Evolutionary conservation across 306 rosid species (phyloP).

Genomic region (Trifolium fragiferum): DNA sequence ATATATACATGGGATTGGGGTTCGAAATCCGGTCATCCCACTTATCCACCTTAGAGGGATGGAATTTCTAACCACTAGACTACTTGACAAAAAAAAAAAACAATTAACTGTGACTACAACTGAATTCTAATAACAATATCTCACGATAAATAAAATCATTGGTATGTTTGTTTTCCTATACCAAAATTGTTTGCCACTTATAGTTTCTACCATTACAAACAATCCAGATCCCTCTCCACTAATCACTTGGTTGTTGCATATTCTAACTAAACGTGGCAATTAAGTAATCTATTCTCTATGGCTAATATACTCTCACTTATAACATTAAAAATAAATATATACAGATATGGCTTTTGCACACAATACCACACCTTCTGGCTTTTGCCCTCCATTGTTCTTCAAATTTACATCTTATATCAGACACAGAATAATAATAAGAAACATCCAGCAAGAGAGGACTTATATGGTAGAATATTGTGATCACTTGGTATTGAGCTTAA

Average conservation of each 20-base stretch:
- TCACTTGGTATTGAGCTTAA: constrained; percentile 38
- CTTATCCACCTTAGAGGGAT: too few species aligned
- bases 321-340: constrained; percentile 6
- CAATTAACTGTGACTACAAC: background rate
- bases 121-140: constrained; percentile 14
- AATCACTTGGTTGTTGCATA: constrained; percentile 5
- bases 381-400: constrained; percentile 33
- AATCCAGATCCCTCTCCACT: constrained; percentile 1
- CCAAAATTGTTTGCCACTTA: background rate
- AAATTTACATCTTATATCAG: constrained; percentile 39
- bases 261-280: constrained; percentile 2
- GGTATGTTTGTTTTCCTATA: background rate
- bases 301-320: background rate
- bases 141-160: background rate
- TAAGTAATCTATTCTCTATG: constrained; percentile 14
- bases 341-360: constrained; percentile 18
- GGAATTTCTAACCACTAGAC: too few species aligned
- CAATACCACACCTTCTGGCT: constrained; percentile 9
- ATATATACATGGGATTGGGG: too few species aligned
- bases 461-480: constrained; percentile 24
- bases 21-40: too few species aligned
- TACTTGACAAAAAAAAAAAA: too few species aligned
- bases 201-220: constrained; percentile 2
- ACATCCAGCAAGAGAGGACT: too few species aligned
- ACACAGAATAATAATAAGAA: background rate